These are phyloP conservation scores for Aspergillus heteromorphus DNA, from an alignment of 495 filamentous ascomycete species.

Conservation along the genomic window DNA sequence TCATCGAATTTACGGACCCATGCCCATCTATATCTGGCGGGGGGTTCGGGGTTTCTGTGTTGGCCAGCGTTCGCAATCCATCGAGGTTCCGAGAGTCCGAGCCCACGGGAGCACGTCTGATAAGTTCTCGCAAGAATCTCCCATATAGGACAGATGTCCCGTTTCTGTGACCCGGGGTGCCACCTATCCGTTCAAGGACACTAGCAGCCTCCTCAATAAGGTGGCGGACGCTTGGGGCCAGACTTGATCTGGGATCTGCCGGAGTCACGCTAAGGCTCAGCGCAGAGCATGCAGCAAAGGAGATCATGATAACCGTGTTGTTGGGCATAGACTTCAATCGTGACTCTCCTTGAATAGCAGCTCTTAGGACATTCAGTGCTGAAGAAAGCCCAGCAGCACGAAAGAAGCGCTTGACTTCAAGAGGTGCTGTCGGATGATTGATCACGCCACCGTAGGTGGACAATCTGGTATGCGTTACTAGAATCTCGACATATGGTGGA, in stretches of 20 bases:
- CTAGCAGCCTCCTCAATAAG: constrained; percentile 65
- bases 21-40: constrained; percentile 15
- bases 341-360: constrained; percentile 64
- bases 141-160: constrained; percentile 59
- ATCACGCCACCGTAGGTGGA: constrained; percentile 71
- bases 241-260: constrained; percentile 45
- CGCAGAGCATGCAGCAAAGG: constrained; percentile 67
- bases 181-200: constrained; percentile 64
- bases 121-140: constrained; percentile 54
- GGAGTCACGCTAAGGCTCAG: constrained; percentile 57
- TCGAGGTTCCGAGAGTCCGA: constrained; percentile 1
- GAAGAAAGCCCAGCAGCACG: constrained; percentile 63
- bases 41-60: constrained; percentile 12
- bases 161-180: constrained; percentile 56
- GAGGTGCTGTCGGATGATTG: constrained; percentile 65
- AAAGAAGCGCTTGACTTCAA: constrained; percentile 67
- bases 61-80: constrained; percentile 4
- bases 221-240: constrained; percentile 61
- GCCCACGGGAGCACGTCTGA: constrained; percentile 34
- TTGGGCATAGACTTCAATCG: constrained; percentile 71
- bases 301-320: constrained; percentile 73
- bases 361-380: constrained; percentile 66
- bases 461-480: constrained; percentile 65
- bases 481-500: constrained; percentile 68
- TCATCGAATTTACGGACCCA: constrained; percentile 8